Evolutionary conservation across 495 filamentous ascomycete genomes (phyloP), one percentile per base, ranked within the genome.

Genomic region (Podospora fimiseda): DNA sequence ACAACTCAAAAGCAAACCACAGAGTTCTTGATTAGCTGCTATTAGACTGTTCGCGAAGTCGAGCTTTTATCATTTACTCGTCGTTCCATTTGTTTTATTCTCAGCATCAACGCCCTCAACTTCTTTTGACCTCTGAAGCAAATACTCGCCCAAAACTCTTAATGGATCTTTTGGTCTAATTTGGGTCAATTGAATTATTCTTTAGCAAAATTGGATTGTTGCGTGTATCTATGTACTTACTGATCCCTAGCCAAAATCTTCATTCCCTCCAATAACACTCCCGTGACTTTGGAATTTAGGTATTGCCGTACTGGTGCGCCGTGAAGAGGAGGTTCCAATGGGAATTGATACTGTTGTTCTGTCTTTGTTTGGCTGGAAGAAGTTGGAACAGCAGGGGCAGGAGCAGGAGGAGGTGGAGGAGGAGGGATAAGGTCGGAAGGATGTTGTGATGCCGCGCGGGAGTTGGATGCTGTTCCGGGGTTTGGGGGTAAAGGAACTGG

Each of bases 261-360:
- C 90, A 98, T 91, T 6, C 88, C 93, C 60, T 96, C 91, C 30
- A 98, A 66, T 56, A 98, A 63, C 48, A 84, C 80, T 7, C 84
- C 86, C 14, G 90, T 92, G 50, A 98, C 81, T 63, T 90, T 90
- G 63, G 83, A 76, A 60, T 97, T 97, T 66, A 98, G 71, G 70
- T 95, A 98, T 53, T 87, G 82, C 27, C 93, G 79, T 2, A 89
- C 87, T 3, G 91, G 89, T 1, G 88, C 89, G 38, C 93, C 93
- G 60, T 95, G 89, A 1, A 78, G 69, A 2, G 68, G 75, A 9
- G 82, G 72, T 64, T 80, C 70, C 57, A 73, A 52, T 18, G 80
- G 77, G 60, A 81, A n/a, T n/a, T n/a, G n/a, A n/a, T n/a, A n/a
- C n/a, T n/a, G n/a, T n/a, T n/a, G n/a, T n/a, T n/a, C n/a, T n/a